Base-by-base conservation (phyloP, 1,284 basidiomycete genomes). In the Volvariella volvacea region DNA sequence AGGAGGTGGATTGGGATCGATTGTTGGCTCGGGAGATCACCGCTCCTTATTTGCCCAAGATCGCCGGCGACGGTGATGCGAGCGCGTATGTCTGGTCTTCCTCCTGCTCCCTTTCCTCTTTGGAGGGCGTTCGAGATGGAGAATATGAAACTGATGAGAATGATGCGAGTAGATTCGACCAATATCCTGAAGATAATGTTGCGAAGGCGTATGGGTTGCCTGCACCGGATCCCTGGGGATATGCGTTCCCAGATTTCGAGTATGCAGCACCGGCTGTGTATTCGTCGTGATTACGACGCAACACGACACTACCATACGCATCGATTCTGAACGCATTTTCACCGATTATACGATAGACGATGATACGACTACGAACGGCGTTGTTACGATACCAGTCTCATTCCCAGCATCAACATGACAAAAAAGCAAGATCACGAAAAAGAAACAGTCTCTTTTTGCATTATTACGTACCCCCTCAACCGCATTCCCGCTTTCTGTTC, bases 1-100 rank as follows among this genome's bases (percentile, higher is more conserved):
- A 80, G 39, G 96, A 99, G 64, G 95, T 99, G 16, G 90, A 95
- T 54, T 99, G 95, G 95, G 80, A 81, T 48, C 82, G 85, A 62
- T 68, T 99, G 45, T 80, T 78, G 56, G 74, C 78, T 42, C 72
- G 92, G 49, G 92, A 97, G 59, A 97, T 99, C 46, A 90, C 88
- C 2, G 93, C 95, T n/a, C 95, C 95, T 3, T 99, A 96, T 65
- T 69, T 97, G 39, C 94, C 95, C 4, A 83, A 83, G 60, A 89
- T 93, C 43, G 74, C 68, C 21, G 82, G 88, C 14, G 91, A 92
- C 7, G 92, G 92, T 0, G 92, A 94, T 60, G 84, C 89, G 3
- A 91, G 88, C 79, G 90, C 90, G 89, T 92, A 59, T 66, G 89
- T 81, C 16, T 25, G 25, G 25, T 28, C 25, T 28, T 28, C 28